Evolutionary conservation across 2,329 filamentous ascomycete species (phyloP), one percentile per base, ranked within the genome.

Genomic region (Venturia carpophila): DNA sequence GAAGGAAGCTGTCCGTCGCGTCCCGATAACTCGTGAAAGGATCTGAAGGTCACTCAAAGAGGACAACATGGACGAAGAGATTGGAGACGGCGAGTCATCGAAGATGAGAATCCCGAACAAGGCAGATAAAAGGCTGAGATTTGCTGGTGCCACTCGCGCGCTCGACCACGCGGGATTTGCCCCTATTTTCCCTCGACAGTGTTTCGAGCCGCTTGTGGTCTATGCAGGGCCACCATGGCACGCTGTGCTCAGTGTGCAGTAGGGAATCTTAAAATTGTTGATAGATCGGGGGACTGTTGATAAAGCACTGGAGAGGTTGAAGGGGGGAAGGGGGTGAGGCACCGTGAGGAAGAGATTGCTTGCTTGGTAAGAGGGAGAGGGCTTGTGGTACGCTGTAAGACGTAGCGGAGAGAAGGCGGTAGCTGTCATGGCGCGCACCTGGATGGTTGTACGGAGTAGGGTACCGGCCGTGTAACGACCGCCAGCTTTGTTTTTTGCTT

Each of bases 21-120:
- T 24, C 52, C 24, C 49, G 13, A 4, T 17, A 37, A 11, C 13
- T 9, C 6, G 52, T 56, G 52, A 56, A 56, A 56, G 47, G 21
- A 49, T 49, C n/a, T 49, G 47, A 15, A 49, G 24, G 24, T 34
- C 24, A 17, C 49, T 55, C 49, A 21, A 55, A 55, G 2, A 37
- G 52, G 52, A 56, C 52, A 56, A 37, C 52, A 56, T 56, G 52
- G 52, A 56, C 19, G 34, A 56, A 34, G 30, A 34, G 34, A 9
- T 4, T n/a, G 10, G 30, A 2, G n/a, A 37, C 13, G 10, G 30
- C 52, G 52, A 56, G 34, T 37, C 52, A 37, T 37, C 15, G 17
- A 9, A 34, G 27, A 27, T 19, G 27, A 41, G 10, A n/a, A 30
- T 17, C 13, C 27, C 52, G 52, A 21, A 58, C 37, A 21, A 37